Percentiles rank a stretch among this genome's conserved stretches.
These are phyloP conservation scores for Paecilomyces formosus DNA, from an alignment of 2,329 filamentous ascomycete species.

Conservation along the genomic window DNA sequence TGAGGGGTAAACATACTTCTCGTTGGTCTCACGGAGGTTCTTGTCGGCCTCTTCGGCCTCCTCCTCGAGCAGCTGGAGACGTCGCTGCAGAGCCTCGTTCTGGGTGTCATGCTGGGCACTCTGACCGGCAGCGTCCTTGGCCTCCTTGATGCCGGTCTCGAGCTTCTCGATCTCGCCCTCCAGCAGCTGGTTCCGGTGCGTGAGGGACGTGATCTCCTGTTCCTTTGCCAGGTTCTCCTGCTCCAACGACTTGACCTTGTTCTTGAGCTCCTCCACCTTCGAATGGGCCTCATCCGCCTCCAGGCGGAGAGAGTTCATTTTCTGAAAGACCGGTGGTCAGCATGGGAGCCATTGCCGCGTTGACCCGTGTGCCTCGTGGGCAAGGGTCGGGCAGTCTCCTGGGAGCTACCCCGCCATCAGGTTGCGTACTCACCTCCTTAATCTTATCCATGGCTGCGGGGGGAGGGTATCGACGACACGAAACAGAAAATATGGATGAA, in stretches of 20 bases:
- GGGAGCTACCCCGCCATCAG: slow-evolving; percentile 33
- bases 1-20: slow-evolving; percentile 65
- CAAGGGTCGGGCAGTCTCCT: slow-evolving; percentile 15
- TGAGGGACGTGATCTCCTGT: slow-evolving; percentile 93
- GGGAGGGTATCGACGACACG: slow-evolving; percentile 11
- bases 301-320: slow-evolving; percentile 89
- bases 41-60: slow-evolving; percentile 96
- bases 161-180: slow-evolving; percentile 90
- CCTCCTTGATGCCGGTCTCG: slow-evolving; percentile 72
- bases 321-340: slow-evolving; percentile 45
- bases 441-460: slow-evolving; percentile 69
- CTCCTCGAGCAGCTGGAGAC: slow-evolving; percentile 93
- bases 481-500: slow-evolving; percentile 18
- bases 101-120: slow-evolving; percentile 76
- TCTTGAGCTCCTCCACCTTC: slow-evolving; percentile 80
- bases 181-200: slow-evolving; percentile 89
- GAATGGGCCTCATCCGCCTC: slow-evolving; percentile 79
- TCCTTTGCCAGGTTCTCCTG: slow-evolving; percentile 95
- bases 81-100: slow-evolving; percentile 85
- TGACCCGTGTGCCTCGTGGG: slow-evolving; percentile 16
- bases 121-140: slow-evolving; percentile 80
- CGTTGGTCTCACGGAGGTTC: slow-evolving; percentile 92
- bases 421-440: slow-evolving; percentile 64
- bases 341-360: slow-evolving; percentile 23
- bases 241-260: slow-evolving; percentile 82